These are phyloP conservation scores for Diplosphaera chodatii DNA, from an alignment of 139 green algal genomes.

Conservation along the genomic window DNA sequence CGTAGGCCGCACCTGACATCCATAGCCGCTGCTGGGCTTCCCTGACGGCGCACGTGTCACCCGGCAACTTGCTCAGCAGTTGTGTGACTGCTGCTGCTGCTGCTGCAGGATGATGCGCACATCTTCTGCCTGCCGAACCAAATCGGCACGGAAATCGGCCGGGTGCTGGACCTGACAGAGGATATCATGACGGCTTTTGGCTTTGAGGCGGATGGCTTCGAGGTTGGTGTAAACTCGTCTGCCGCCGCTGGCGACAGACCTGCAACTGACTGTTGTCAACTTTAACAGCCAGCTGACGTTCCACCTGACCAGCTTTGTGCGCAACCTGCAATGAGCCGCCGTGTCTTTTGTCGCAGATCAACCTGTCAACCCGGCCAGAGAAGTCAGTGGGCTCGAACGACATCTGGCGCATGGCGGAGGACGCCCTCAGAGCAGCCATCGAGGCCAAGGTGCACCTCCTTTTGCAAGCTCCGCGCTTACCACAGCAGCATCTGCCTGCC, in stretches of 20 bases:
- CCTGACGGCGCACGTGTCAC: too few relatives aligned
- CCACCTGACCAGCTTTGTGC: too few relatives aligned
- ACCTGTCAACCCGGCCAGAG: conserved; percentile 89
- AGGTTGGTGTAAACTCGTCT: too few relatives aligned
- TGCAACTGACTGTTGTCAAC: too few relatives aligned
- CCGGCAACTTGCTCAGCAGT: too few relatives aligned
- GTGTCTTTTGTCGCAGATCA: conserved; percentile 26
- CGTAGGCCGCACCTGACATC: too few relatives aligned
- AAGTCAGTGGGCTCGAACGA: conserved; percentile 85
- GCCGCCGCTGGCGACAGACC: too few relatives aligned
- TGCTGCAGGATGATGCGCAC: conserved; percentile 90
- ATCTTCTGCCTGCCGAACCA: conserved; percentile 97
- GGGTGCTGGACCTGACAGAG: conserved; percentile 84
- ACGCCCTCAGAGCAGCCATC: conserved; percentile 72
- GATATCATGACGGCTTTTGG: conserved; percentile 85
- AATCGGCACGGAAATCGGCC: conserved; percentile 76
- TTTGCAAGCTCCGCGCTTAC: too few relatives aligned
- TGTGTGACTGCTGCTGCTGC: neutral
- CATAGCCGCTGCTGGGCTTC: too few relatives aligned
- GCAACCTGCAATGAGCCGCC: too few relatives aligned
- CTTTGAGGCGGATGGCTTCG: conserved; percentile 71
- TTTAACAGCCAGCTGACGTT: too few relatives aligned
- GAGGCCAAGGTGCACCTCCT: conserved; percentile 65
- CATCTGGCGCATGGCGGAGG: conserved; percentile 83
- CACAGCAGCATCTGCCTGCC: too few relatives aligned